A percentile compares a stretch with the other conserved stretches of the same genome.
These are phyloP conservation scores for Coemansia sp. DNA, from an alignment of 192 early-diverging fungal genomes.

Conservation along the genomic window DNA sequence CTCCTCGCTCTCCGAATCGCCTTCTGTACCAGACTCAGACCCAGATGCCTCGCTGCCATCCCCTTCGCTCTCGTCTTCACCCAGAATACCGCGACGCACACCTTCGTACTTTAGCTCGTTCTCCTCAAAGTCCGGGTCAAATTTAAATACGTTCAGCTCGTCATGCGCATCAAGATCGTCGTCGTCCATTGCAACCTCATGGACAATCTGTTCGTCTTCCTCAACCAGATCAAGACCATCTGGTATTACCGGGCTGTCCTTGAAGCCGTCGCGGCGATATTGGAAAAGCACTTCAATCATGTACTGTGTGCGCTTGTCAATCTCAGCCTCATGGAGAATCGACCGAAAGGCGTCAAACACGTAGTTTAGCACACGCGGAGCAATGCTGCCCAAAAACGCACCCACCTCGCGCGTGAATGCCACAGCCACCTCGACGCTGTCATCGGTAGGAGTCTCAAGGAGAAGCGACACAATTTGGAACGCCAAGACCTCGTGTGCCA, in stretches of 20 bases:
- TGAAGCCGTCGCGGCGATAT: constrained; percentile 90
- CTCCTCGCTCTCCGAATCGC: constrained; percentile 47
- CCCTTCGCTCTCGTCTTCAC: constrained; percentile 61
- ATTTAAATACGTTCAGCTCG: constrained; percentile 79
- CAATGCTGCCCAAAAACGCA: constrained; percentile 75
- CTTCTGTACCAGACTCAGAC: constrained; percentile 45
- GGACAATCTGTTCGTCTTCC: constrained; percentile 93
- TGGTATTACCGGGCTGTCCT: constrained; percentile 76
- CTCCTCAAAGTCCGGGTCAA: constrained; percentile 73
- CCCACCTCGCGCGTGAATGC: constrained; percentile 90
- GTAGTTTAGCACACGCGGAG: constrained; percentile 72
- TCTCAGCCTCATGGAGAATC: constrained; percentile 89
- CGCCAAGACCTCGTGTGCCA: constrained; percentile 85
- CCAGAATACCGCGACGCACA: constrained; percentile 86
- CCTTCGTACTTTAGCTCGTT: constrained; percentile 81
- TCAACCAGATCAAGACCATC: constrained; percentile 88
- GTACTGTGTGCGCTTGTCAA: constrained; percentile 92
- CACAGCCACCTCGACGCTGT: constrained; percentile 95
- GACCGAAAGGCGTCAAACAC: constrained; percentile 91
- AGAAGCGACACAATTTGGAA: constrained; percentile 82
- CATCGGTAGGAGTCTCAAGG: constrained; percentile 83
- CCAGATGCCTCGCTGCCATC: constrained; percentile 31
- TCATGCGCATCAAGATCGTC: constrained; percentile 81
- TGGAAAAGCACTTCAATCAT: constrained; percentile 98
- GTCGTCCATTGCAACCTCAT: constrained; percentile 79